Base-by-base conservation (phyloP, 768 basidiomycete genomes). In the Roridomyces roridus region DNA sequence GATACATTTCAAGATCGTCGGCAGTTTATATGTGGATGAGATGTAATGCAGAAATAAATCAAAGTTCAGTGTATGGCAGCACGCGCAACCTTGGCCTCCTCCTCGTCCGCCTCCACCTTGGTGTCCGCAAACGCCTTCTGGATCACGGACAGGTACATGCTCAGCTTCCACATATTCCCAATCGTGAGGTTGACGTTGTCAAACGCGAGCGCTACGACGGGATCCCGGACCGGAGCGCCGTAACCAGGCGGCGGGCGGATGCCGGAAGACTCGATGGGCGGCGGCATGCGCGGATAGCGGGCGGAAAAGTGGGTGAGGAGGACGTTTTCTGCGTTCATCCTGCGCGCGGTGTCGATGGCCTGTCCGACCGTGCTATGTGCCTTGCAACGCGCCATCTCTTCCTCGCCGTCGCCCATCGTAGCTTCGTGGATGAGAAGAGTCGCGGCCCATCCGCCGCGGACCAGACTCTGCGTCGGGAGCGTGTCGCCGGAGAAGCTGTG, bases 251-350 rank as follows among this genome's bases (percentile, higher is more conserved):
- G 34, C 55, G 59, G 14, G 74, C n/a, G n/a, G n/a, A n/a, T n/a
- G n/a, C n/a, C n/a, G n/a, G 29, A 29, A n/a, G 6, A 21, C 5
- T 35, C 67, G 11, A 79, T 71, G 5, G 81, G 74, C 23, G 83
- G 84, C 4, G 93, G 93, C 68, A 96, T 77, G 64, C 91, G 94
- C 17, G 96, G 94, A 71, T 96, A 96, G 25, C 95, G 87, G 36
- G 92, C 92, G 10, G 95, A 97, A 74, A 98, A 98, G 70, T 98
- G 96, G 0, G 94, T 98, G 20, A 98, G 82, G n/a, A 98, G 83
- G 37, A 93, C 80, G 60, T 93, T 87, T 49, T 85, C 75, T 1
- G 94, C 94, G 10, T 83, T 79, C 95, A 96, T 96, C 57, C 94
- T 96, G 46, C 77, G 78, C 5, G 88, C 96, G 14, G 94, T 78